Percentiles rank a stretch among this genome's conserved stretches.
Evolutionary conservation across 2,329 filamentous ascomycete species (phyloP).

Genomic region (Stagonosporopsis tanaceti): DNA sequence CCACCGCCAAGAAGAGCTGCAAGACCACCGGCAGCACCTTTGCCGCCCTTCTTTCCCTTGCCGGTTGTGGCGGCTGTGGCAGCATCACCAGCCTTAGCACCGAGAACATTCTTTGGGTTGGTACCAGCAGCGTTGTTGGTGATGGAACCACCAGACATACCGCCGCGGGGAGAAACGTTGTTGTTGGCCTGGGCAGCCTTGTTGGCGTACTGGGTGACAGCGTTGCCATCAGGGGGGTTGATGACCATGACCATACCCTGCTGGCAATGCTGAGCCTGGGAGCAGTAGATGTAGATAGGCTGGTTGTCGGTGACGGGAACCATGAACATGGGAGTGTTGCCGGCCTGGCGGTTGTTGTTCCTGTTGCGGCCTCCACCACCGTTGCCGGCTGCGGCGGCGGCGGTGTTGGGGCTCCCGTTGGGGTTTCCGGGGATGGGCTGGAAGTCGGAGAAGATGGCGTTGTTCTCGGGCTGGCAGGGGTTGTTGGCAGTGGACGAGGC

Average conservation of each 20-base stretch:
- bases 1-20: slow-evolving; percentile 20
- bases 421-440: slow-evolving; percentile 33
- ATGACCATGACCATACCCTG: slow-evolving; percentile 77
- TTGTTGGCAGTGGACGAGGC: slow-evolving; percentile 36
- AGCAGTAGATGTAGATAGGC: slow-evolving; percentile 81
- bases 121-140: slow-evolving; percentile 35
- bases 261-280: slow-evolving; percentile 73
- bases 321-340: slow-evolving; percentile 39
- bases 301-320: slow-evolving; percentile 54
- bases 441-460: slow-evolving; percentile 41
- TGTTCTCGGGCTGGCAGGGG: slow-evolving; percentile 35
- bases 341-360: slow-evolving; percentile 34
- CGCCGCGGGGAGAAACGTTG: slow-evolving; percentile 33
- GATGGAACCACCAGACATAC: slow-evolving; percentile 29
- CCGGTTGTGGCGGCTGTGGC: not conserved
- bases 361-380: slow-evolving; percentile 16
- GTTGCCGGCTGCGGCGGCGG: not conserved
- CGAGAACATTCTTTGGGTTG: slow-evolving; percentile 27
- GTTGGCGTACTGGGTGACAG: slow-evolving; percentile 34
- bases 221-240: slow-evolving; percentile 57
- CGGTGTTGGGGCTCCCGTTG: slow-evolving; percentile 27
- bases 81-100: slow-evolving; percentile 18
- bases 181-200: slow-evolving; percentile 38
- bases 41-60: slow-evolving; percentile 7
- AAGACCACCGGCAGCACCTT: slow-evolving; percentile 16